Evolutionary conservation across 2,329 filamentous ascomycete genomes (phyloP), one percentile per base, ranked within the genome.

Genomic region (Trichothecium sympodiale): DNA sequence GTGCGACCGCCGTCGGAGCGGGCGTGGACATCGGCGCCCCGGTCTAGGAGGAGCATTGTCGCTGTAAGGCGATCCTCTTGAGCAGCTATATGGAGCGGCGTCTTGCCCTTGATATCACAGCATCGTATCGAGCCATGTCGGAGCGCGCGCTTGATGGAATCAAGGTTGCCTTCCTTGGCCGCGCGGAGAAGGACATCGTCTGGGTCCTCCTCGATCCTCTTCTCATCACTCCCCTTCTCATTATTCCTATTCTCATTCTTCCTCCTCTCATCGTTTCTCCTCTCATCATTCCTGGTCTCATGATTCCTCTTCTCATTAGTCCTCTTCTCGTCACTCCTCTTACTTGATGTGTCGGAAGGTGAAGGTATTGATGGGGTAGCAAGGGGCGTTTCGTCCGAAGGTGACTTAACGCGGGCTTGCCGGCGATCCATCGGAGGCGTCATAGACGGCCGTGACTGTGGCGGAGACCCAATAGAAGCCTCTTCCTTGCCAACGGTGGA

Each of bases 21-120:
- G 1, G 49, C 43, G 18, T 50, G 42, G 20, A 45, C 31, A 30
- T 50, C 42, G 5, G 50, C 51, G 10, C 45, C 45, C 10, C 42
- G 45, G 34, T 56, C 54, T 8, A 51, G 43, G 5, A 57, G 46
- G 17, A 57, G 46, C 45, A 56, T 55, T n/a, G 53, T 47, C 6
- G 55, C 47, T 8, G 54, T 52, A 17, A 55, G 45, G 25, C 53
- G 43, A 34, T 57, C 55, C 2, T 51, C 46, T 20, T 57, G 51
- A 0, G 49, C 46, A 3, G 54, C 53, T 4, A 55, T 48, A 20
- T 56, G 53, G 0, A 56, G 42, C 0, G 53, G 43, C 1, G 53
- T 56, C 3, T 55, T 44, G 17, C 52, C 53, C 5, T 48, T 46
- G 4, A 44, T 38, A 26, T 56, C 53, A 27, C 51, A 52, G 3